A percentile compares a stretch with the other conserved stretches of the same genome.
Evolutionary conservation across 2,329 filamentous ascomycete genomes (phyloP).

Genomic region (Microsporum ferrugineum): DNA sequence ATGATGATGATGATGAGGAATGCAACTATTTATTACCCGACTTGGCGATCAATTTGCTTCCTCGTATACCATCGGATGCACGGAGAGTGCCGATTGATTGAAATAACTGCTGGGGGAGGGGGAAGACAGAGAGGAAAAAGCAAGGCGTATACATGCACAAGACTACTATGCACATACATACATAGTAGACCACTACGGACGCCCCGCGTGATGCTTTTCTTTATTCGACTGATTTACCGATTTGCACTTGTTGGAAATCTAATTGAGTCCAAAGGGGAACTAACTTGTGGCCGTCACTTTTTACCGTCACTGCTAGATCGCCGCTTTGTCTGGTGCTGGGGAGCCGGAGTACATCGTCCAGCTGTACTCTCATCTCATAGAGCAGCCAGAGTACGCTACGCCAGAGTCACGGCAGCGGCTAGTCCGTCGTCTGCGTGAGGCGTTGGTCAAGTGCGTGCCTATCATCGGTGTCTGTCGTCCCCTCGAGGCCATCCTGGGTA

Average conservation of each 20-base stretch:
- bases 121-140: background rate
- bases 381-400: slow-evolving; percentile 35
- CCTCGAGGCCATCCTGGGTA: slow-evolving; percentile 48
- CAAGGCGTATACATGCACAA: background rate
- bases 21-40: background rate
- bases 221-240: background rate
- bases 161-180: no score
- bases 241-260: background rate
- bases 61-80: background rate
- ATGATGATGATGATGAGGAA: background rate
- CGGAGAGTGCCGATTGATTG: no score
- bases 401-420: slow-evolving; percentile 24
- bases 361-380: slow-evolving; percentile 47
- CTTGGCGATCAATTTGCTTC: background rate
- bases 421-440: slow-evolving; percentile 40
- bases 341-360: slow-evolving; percentile 42
- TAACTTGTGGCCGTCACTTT: background rate
- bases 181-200: background rate
- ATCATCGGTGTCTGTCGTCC: slow-evolving; percentile 54
- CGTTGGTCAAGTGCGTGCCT: slow-evolving; percentile 46
- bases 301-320: slow-evolving; percentile 16
- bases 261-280: background rate
- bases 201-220: background rate
- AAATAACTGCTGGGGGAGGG: background rate
- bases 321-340: slow-evolving; percentile 40